Conservation (phyloP, 73 alveolate species). For the Paramecium sonneborni region DNA sequence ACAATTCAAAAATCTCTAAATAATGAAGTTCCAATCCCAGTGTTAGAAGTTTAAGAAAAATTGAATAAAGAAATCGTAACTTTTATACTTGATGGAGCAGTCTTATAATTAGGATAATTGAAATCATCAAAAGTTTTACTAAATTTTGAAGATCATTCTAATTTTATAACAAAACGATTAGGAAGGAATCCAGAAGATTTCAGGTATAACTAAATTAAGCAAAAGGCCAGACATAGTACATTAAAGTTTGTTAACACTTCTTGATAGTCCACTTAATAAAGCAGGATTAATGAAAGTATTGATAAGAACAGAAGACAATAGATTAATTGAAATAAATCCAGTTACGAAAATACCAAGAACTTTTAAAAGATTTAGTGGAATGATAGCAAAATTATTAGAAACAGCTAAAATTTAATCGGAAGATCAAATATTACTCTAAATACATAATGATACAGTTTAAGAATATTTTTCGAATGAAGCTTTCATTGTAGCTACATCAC, state of each 20-base stretch:
- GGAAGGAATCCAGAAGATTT: constrained; percentile 85
- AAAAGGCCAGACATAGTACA: constrained; percentile 92
- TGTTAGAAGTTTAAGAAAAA: not conserved
- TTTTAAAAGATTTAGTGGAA: constrained; percentile 93
- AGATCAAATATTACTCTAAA: not conserved
- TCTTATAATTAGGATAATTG: constrained; percentile 28
- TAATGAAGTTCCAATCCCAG: not conserved
- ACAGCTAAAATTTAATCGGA: constrained; percentile 83
- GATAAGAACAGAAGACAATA: constrained; percentile 88
- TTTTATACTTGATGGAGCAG: constrained; percentile 22
- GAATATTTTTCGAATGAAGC: not conserved
- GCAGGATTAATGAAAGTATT: constrained; percentile 89
- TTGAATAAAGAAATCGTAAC: not conserved
- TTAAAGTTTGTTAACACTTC: constrained; percentile 88
- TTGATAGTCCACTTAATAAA: constrained; percentile 94
- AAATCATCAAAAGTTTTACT: constrained; percentile 70
- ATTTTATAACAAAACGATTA: constrained; percentile 74
- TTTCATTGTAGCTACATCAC: constrained; percentile 21
- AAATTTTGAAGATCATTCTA: constrained; percentile 86
- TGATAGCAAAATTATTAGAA: constrained; percentile 87
- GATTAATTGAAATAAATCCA: constrained; percentile 87
- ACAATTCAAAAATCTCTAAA: not conserved
- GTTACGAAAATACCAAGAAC: constrained; percentile 95
- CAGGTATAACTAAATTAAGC: constrained; percentile 62
- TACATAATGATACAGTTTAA: not conserved